Conservation (phyloP, 495 filamentous ascomycete genomes). For the Aspergillus taichungensis region DNA sequence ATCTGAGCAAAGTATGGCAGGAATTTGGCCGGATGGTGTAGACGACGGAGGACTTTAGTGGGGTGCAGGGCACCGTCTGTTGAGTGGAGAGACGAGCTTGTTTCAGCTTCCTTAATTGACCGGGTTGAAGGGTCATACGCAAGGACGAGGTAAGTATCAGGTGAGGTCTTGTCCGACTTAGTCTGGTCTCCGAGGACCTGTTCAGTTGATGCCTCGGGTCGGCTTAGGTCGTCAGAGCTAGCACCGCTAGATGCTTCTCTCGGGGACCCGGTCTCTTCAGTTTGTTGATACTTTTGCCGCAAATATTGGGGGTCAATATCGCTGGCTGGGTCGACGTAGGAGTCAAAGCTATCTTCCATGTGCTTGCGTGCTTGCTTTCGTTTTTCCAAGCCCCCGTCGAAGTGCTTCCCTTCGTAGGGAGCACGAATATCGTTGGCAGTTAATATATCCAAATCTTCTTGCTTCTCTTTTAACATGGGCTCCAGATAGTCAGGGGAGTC, state of each 20-base stretch:
- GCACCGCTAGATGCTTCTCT: not conserved
- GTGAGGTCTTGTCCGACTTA: conserved; percentile 6
- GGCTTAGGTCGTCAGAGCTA: too few species aligned
- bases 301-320: conserved; percentile 7
- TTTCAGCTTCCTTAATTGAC: conserved; percentile 51
- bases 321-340: conserved; percentile 11
- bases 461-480: not conserved
- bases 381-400: conserved; percentile 15
- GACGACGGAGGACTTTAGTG: conserved; percentile 54
- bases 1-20: conserved; percentile 58
- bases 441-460: conserved; percentile 36
- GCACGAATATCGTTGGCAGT: conserved; percentile 43
- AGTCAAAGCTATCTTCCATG: conserved; percentile 23
- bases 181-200: too few species aligned
- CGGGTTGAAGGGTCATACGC: conserved; percentile 62
- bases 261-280: not conserved
- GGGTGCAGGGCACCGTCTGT: conserved; percentile 39
- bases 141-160: conserved; percentile 58
- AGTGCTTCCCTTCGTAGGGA: conserved; percentile 23
- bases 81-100: conserved; percentile 44
- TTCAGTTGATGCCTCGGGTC: too few species aligned
- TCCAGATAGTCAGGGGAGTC: not conserved
- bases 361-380: conserved; percentile 19
- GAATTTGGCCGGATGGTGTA: conserved; percentile 64
- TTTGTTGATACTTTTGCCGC: not conserved